Conservation (phyloP, 2,329 filamentous ascomycete species). For the Aspergillus quadricinctus region DNA sequence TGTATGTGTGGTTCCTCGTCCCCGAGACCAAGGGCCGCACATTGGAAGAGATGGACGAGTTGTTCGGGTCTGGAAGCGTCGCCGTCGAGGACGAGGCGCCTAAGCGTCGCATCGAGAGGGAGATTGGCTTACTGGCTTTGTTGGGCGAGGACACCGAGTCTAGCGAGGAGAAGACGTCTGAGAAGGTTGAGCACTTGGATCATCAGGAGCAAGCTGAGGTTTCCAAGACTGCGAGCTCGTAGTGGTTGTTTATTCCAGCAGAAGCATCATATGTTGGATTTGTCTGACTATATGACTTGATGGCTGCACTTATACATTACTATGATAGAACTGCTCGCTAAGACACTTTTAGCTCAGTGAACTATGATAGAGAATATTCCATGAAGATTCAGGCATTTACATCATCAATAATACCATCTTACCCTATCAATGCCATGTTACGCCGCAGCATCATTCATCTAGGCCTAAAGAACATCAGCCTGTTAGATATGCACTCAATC, state of each 20-base stretch:
- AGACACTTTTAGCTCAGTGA: no score
- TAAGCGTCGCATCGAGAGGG: constrained; percentile 26
- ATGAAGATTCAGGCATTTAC: no score
- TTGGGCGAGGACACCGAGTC: constrained; percentile 19
- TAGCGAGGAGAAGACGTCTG: constrained; percentile 2
- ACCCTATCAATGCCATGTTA: no score
- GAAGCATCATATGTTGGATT: no score
- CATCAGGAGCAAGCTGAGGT: background rate
- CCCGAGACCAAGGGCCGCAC: constrained; percentile 37
- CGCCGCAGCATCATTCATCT: no score
- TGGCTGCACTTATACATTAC: no score
- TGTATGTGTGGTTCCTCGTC: constrained; percentile 26
- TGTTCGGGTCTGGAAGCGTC: constrained; percentile 32
- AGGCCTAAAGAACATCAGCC: no score
- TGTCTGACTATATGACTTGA: no score
- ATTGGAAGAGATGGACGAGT: constrained; percentile 37
- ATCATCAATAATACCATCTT: no score
- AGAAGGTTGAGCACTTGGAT: constrained; percentile 9
- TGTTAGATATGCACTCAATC: no score
- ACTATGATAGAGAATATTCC: no score
- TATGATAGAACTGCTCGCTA: no score
- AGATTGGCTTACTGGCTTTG: constrained; percentile 26
- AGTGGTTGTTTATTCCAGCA: background rate
- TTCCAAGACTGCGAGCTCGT: background rate
- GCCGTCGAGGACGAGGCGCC: constrained; percentile 23